Base-by-base conservation (phyloP, 192 early-diverging fungal genomes). In the Funneliformis geosporum region DNA sequence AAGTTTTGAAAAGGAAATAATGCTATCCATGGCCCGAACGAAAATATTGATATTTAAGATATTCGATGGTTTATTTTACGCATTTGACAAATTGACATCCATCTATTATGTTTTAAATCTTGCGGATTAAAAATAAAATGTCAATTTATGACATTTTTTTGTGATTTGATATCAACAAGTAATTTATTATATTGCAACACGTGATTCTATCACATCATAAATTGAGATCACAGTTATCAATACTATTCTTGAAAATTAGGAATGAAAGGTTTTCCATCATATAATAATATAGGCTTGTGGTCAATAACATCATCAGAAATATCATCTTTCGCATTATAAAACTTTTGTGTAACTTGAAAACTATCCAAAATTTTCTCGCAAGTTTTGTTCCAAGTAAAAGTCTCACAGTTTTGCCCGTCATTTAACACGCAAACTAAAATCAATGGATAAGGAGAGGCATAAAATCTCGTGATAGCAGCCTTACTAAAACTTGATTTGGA, bases 211-310 rank as follows among this genome's bases (percentile, higher is more conserved):
- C 12, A 50, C 12, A 64, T 64, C 10, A 64, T 27, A 5, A 28
- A 64, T 11, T 64, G 11, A 9, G 12, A 27, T 27, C 23, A 64
- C 27, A 64, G 4, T 27, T 64, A 64, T 25, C 62, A 64, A 64
- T 65, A 33, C 3, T 28, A 14, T 27, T 65, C 62, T 11, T 69
- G 3, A 40, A 42, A 14, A 68, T 68, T 39, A 39, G 38, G 38
- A 68, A 18, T 60, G 40, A 75, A 75, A 61, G 55, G 59, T 62
- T 75, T 44, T 1, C 33, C 39, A 59, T 75, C 16, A 75, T 75
- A 61, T 40, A 75, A 33, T 28, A 75, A 39, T 42, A 75, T 5
- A 9, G 73, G 55, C 16, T 39, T 28, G 7, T 0, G 2, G 8
- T 33, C 9, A 0, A 60, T 1, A 55, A 60, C 1, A 40, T 11